Percentiles rank a stretch among this genome's conserved stretches.
These are phyloP conservation scores for Centella asiatica DNA, from an alignment of 129 eudicot genomes.

Conservation along the genomic window DNA sequence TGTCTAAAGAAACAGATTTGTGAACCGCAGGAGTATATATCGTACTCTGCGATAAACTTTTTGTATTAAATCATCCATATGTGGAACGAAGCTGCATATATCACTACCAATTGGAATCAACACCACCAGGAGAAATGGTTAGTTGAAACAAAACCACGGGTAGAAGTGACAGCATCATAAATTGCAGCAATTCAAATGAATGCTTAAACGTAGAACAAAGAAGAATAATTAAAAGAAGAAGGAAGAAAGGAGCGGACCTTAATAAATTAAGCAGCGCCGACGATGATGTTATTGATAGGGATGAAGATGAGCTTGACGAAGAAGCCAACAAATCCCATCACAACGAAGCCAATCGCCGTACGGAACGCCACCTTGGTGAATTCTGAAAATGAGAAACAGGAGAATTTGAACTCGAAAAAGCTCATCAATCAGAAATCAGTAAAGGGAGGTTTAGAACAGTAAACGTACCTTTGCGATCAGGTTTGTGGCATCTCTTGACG, in stretches of 20 bases:
- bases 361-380: constrained; percentile 93
- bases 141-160: no score
- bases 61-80: no score
- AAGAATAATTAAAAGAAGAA: not conserved
- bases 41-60: no score
- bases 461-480: constrained; percentile 76
- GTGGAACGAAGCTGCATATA: no score
- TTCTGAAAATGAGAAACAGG: constrained; percentile 27
- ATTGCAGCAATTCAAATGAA: no score
- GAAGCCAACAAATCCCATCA: constrained; percentile 97
- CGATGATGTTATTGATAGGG: constrained; percentile 94
- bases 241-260: not conserved
- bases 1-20: no score
- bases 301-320: constrained; percentile 94
- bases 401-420: no score
- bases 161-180: no score
- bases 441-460: not conserved
- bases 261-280: constrained; percentile 51
- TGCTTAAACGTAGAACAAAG: no score
- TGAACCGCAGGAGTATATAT: no score
- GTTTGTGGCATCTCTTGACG: constrained; percentile 90
- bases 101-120: no score
- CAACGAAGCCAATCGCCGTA: constrained; percentile 92
- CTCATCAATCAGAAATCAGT: not conserved
- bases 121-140: no score